Evolutionary conservation across 1,284 basidiomycete genomes (phyloP), one percentile per base, ranked within the genome.

Genomic region (Singerocomus inundabilis): DNA sequence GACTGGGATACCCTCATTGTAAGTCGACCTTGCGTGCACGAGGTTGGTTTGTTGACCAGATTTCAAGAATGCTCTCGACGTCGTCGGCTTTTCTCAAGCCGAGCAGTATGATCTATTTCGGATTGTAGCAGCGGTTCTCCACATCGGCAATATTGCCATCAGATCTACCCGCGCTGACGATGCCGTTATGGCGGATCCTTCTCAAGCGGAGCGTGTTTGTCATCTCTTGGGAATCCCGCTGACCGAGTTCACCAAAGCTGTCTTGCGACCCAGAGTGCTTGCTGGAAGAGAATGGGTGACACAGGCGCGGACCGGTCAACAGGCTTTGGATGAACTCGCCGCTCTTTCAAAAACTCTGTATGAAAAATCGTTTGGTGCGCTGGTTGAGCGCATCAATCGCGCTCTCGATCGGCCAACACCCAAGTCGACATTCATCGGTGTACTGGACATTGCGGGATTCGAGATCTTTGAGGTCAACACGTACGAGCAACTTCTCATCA

Each of bases 381-480:
- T 99, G 40, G 97, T 99, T 21, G 95, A 98, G 56, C 83, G 93
- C 37, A 93, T 99, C 71, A 99, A 99, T 68, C 84, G 83, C 43
- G 95, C 94, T 1, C 79, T 99, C 1, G 96, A 98, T 61, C 83
- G 95, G 8, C 94, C 95, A 1, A 91, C 91, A 30, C 84, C 85
- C 26, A 97, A 97, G 70, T 88, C 92, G 31, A 94, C 91, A 2
- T 99, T 98, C 68, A 99, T 99, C 55, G 97, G 97, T 38, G 97
- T 99, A 4, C 81, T 99, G 29, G 97, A 99, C 81, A 99, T 99
- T 52, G 97, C 97, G 7, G 97, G 97, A 18, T 99, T 99, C 73
- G 97, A 99, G 70, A 99, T 99, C 72, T 90, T 91, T 70, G 86
- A 88, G 50, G 73, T 82, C 56, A 95, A 95, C 67, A 88, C 88